Conservation (phyloP, 768 basidiomycete genomes). For the Pleurotus tuber-regium region DNA sequence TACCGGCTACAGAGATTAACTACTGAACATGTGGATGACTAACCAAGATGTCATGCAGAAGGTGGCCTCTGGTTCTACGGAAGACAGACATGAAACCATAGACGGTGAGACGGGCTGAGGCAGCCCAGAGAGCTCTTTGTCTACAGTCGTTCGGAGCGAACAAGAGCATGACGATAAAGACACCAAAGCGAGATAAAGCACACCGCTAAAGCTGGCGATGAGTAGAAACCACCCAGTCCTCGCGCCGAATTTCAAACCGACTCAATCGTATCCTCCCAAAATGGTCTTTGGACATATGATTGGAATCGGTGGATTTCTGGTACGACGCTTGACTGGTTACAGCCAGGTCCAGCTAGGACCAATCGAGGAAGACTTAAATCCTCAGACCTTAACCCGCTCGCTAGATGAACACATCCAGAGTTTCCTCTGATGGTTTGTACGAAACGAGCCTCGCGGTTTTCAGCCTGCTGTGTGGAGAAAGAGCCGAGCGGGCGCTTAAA, state of each 20-base stretch:
- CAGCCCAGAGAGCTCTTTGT: neutral
- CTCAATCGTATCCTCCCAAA: constrained; percentile 16
- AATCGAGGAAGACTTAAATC: constrained; percentile 60
- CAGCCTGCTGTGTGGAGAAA: constrained; percentile 12
- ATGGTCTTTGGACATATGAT: neutral
- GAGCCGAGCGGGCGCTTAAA: no score
- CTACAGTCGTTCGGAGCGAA: neutral
- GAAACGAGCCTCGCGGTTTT: constrained; percentile 74
- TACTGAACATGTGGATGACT: neutral
- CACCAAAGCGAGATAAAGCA: constrained; percentile 10
- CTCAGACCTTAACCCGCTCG: constrained; percentile 88
- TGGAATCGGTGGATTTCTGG: constrained; percentile 52
- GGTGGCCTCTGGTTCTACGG: neutral
- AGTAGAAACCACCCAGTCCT: constrained; percentile 40
- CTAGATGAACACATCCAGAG: constrained; percentile 31
- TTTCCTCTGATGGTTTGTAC: constrained; percentile 47
- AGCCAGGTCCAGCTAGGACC: constrained; percentile 61
- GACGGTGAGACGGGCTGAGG: neutral
- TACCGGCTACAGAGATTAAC: neutral
- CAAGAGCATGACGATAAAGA: constrained; percentile 7
- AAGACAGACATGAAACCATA: neutral
- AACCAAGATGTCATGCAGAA: neutral
- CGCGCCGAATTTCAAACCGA: constrained; percentile 56
- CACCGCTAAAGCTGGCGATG: neutral
- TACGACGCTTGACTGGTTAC: constrained; percentile 59